Percentiles rank a stretch among this genome's conserved stretches.
phyloP scores from a whole-genome alignment of 345 rosid genomes.

The Eucalyptus cloeziana region DNA sequence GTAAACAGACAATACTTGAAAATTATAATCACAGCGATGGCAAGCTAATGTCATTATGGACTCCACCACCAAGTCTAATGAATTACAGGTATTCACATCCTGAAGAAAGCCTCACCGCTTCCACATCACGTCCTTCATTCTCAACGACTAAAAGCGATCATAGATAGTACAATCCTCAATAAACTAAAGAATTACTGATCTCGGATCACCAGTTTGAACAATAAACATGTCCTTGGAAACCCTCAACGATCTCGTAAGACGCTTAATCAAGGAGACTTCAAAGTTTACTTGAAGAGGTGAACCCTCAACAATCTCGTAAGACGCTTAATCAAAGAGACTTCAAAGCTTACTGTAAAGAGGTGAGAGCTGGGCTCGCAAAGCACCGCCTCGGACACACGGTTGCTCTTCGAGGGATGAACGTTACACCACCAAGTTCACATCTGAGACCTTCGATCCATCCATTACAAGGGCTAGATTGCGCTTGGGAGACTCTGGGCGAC shows the following conservation, averaged over 20 bases:
- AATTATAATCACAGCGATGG: not conserved
- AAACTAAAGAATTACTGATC: not conserved
- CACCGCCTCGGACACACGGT: conserved; percentile 37
- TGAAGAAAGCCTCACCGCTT: not conserved
- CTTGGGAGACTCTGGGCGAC: not conserved
- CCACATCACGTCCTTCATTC: not conserved
- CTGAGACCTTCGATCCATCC: conserved; percentile 64
- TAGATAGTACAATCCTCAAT: not conserved
- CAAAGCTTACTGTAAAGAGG: conserved; percentile 56
- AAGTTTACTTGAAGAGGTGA: conserved; percentile 52
- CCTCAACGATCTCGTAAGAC: not conserved
- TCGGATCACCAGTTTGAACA: not conserved
- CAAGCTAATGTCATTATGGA: not conserved
- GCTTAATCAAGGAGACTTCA: not conserved
- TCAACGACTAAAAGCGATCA: not conserved
- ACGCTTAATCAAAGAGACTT: not conserved
- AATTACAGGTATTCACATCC: not conserved
- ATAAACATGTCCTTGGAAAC: not conserved
- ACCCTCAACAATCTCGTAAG: not conserved
- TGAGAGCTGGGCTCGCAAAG: conserved; percentile 64
- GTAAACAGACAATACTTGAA: not conserved
- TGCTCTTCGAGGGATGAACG: conserved; percentile 58
- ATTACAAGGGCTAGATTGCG: not conserved
- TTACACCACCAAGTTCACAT: conserved; percentile 40
- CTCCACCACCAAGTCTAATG: not conserved